Conservation (phyloP, 1,284 basidiomycete genomes). For the Sanghuangporus sanghuang region DNA sequence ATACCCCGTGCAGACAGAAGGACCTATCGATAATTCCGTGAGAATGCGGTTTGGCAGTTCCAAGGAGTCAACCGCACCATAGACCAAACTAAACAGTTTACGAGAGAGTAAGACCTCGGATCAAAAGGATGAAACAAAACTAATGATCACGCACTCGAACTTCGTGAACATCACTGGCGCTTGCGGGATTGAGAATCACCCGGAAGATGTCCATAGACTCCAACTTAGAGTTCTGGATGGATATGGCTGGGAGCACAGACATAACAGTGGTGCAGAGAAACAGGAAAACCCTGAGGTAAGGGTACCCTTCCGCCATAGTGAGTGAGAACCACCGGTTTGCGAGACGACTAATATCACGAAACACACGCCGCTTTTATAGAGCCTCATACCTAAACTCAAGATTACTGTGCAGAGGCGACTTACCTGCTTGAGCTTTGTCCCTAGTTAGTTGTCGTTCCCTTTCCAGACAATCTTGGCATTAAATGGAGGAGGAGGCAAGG, state of each 20-base stretch:
- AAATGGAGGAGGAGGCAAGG: no score
- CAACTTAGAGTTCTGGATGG: background rate
- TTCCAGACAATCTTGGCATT: no score
- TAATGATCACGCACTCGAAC: background rate
- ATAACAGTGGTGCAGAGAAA: conserved; percentile 4
- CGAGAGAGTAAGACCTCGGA: background rate
- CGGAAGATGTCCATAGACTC: conserved; percentile 1
- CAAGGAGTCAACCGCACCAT: background rate
- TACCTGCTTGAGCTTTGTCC: no score
- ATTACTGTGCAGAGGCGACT: no score
- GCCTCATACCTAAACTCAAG: no score
- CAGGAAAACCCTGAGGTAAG: background rate
- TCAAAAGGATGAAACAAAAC: background rate
- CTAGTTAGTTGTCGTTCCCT: no score
- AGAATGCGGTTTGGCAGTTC: background rate
- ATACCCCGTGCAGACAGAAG: conserved; percentile 1
- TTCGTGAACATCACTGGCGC: background rate
- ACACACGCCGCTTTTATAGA: no score
- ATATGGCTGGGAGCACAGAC: conserved; percentile 8
- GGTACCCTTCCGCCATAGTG: background rate
- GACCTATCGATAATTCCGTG: conserved; percentile 1
- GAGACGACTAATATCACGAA: background rate
- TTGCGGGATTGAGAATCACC: background rate
- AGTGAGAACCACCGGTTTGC: background rate
- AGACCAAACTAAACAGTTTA: background rate